Conservation (phyloP, 129 eudicot genomes). For the Logfia minima region DNA sequence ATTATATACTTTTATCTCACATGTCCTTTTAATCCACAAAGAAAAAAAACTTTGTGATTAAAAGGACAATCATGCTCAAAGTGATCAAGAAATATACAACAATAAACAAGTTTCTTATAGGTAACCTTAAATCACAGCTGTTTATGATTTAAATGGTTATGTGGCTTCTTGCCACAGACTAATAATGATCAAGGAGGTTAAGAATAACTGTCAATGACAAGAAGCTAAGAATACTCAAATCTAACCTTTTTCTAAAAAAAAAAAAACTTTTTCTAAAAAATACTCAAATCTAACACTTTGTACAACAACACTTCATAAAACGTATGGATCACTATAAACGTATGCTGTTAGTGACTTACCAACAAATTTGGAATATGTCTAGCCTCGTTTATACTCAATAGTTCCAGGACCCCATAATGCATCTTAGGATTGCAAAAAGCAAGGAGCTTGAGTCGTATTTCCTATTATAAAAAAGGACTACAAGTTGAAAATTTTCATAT, state of each 20-base stretch:
- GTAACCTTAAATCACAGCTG: slow-evolving; percentile 24
- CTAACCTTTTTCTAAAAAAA: no score
- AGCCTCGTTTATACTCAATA: slow-evolving; percentile 23
- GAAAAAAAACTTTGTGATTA: slow-evolving; percentile 3
- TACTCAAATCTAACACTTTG: slow-evolving; percentile 7
- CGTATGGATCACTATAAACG: slow-evolving; percentile 21
- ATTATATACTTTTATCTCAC: not conserved
- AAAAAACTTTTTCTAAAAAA: no score
- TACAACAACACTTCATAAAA: slow-evolving; percentile 20
- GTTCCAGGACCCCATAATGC: not conserved
- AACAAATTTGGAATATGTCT: slow-evolving; percentile 29
- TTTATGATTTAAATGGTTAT: slow-evolving; percentile 15
- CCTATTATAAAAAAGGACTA: not conserved
- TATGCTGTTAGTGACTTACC: slow-evolving; percentile 26
- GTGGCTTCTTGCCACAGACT: slow-evolving; percentile 27
- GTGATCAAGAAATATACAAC: not conserved
- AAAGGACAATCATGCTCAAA: slow-evolving; percentile 2
- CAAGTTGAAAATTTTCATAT: slow-evolving; percentile 19
- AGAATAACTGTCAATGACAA: slow-evolving; percentile 9
- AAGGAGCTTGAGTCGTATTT: not conserved
- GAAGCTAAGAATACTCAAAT: slow-evolving; percentile 16
- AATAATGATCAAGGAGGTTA: slow-evolving; percentile 16
- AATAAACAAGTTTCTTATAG: not conserved
- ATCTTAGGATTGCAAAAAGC: slow-evolving; percentile 17
- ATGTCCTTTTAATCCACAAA: not conserved